Percentiles rank a stretch among this genome's conserved stretches.
These are phyloP conservation scores for Ganoderma lingzhi DNA, from an alignment of 1,284 basidiomycete genomes.

Conservation along the genomic window DNA sequence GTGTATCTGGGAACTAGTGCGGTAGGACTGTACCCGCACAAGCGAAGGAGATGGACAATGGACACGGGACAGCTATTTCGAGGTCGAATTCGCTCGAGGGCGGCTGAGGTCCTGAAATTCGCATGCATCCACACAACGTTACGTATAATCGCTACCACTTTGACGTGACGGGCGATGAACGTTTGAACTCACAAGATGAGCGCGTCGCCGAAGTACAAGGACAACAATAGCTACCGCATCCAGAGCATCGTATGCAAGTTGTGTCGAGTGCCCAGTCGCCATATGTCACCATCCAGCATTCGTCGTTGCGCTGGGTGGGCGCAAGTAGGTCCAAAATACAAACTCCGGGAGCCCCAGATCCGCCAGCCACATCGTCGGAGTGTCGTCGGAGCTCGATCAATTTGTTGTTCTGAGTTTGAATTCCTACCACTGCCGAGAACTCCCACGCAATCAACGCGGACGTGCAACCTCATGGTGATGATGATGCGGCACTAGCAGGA, in stretches of 20 bases:
- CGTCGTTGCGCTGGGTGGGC: not conserved
- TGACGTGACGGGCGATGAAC: not conserved
- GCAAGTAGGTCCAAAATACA: not conserved
- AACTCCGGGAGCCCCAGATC: not conserved
- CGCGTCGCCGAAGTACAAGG: not conserved
- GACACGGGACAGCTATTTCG: no score
- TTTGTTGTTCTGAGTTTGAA: no score
- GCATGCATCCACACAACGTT: not conserved
- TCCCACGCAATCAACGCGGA: no score
- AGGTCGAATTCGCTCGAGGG: no score
- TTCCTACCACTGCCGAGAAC: no score
- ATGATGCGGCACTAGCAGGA: no score
- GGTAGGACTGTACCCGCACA: no score
- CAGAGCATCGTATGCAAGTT: not conserved
- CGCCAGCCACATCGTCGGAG: not conserved
- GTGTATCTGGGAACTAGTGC: no score
- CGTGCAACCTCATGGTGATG: no score
- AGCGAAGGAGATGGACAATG: no score
- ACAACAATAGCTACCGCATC: not conserved
- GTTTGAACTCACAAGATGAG: not conserved
- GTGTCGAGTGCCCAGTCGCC: not conserved
- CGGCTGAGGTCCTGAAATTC: not conserved
- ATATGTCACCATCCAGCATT: no score
- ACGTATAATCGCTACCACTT: not conserved
- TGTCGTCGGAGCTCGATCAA: not conserved